Evolutionary conservation across 441 rosid genomes (phyloP).

Genomic region (Pelargonium fulgidum): DNA sequence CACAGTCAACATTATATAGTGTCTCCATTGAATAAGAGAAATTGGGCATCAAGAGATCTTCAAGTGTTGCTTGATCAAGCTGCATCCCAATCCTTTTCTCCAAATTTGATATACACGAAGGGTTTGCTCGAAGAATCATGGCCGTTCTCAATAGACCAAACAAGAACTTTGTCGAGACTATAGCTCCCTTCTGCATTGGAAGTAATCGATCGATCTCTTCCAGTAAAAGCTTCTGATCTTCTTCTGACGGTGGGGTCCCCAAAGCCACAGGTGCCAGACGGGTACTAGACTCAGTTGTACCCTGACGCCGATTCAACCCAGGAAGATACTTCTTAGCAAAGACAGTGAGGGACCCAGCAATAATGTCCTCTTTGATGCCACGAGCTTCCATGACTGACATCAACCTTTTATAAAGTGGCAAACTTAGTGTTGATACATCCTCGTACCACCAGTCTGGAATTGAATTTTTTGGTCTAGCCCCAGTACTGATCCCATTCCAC

Average conservation of each 20-base stretch:
- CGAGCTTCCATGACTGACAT: slow-evolving; percentile 65
- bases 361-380: slow-evolving; percentile 65
- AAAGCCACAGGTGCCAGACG: slow-evolving; percentile 19
- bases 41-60: slow-evolving; percentile 92
- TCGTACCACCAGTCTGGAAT: slow-evolving; percentile 98
- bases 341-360: slow-evolving; percentile 63
- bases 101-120: slow-evolving; percentile 50
- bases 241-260: slow-evolving; percentile 59
- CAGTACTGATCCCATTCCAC: slow-evolving; percentile 98
- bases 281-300: slow-evolving; percentile 33
- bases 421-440: slow-evolving; percentile 72
- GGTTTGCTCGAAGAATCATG: slow-evolving; percentile 61
- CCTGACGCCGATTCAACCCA: slow-evolving; percentile 71
- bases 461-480: slow-evolving; percentile 65
- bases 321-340: slow-evolving; percentile 78
- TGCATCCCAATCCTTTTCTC: slow-evolving; percentile 93
- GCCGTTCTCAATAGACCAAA: slow-evolving; percentile 79
- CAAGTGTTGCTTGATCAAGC: slow-evolving; percentile 88
- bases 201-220: slow-evolving; percentile 68
- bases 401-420: slow-evolving; percentile 66
- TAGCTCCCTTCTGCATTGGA: slow-evolving; percentile 62
- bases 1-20: slow-evolving; percentile 82
- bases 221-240: slow-evolving; percentile 67
- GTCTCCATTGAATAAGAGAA: slow-evolving; percentile 86
- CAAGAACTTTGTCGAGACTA: slow-evolving; percentile 67